Base-by-base conservation (phyloP, 2,329 filamentous ascomycete species). In the Teratosphaeria pseudoeucalypti region DNA sequence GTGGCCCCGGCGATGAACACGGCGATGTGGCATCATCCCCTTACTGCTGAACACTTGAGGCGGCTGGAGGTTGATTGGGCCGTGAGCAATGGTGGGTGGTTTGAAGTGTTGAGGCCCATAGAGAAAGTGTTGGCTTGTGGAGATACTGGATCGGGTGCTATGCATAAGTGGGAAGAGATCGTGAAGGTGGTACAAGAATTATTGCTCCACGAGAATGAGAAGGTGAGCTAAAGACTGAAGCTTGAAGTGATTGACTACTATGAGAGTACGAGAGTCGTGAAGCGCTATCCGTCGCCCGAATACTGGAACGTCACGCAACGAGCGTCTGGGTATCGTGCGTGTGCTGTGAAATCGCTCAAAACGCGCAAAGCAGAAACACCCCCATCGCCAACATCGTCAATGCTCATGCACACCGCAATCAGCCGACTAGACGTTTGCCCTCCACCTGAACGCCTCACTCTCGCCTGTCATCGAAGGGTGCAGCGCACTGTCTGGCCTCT, bases 1-100 rank as follows among this genome's bases (percentile, higher is more conserved):
- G 87, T 92, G 0, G 88, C 88, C 2, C 86, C 87, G 1, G 85
- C 88, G 34, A 95, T 96, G 90, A 96, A 96, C 72, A 90, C 85
- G 27, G 85, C 86, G 3, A 96, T 96, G 92, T 95, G 89, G 87
- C 78, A 80, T 58, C 90, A 96, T 71, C 92, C 91, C 1, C 77
- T 95, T 54, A 96, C 92, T 0, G 79, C 75, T 56, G 84, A 82
- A 63, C 90, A 96, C 64, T 74, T 96, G 43, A 76, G 76, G 49
- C 77, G 88, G 0, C 76, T 96, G 54, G 81, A 86, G 63, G 81
- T 87, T 55, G 88, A 91, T 60, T 96, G 91, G 90, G 86, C 85
- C 6, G 72, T 81, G 60, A 69, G 49, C 65, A 66, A 64, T 32
- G 65, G 66, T 12, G 70, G 73, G 3, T 81, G 79, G 87, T 81